Evolutionary conservation across 2,329 filamentous ascomycete genomes (phyloP), one percentile per base, ranked within the genome.

Genomic region (Fonsecaea multimorphosa): DNA sequence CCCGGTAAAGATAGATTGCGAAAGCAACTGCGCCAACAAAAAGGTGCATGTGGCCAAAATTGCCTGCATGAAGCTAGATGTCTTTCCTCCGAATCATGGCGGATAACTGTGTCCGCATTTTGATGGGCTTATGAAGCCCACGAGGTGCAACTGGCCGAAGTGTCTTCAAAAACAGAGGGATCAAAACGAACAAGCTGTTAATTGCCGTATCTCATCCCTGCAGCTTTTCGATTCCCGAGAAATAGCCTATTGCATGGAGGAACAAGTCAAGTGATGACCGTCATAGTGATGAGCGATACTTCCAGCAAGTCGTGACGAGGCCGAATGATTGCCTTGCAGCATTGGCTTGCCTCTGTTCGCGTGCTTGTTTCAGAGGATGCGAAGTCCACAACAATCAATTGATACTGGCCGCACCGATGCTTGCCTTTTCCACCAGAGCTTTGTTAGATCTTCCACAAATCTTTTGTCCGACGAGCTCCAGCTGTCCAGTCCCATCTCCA

Each of bases 361-460:
- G 11, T 19, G 19, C 1, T 27, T 7, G 7, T 38, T 14, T 49
- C 32, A 81, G 64, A 81, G 70, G 56, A 83, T 77, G 14, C 79
- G 77, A 56, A 83, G 76, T 31, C 81, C 81, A 72, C 81, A 83
- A 65, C 81, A 83, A 64, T 78, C 76, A 57, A 83, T 78, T 29
- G 76, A 75, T 19, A 76, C 78, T 40, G 77, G 77, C 62, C 80
- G 76, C 24, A 83, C 78, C 53, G 75, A 70, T 7, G 79, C 80
- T 38, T 76, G 74, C 19, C 80, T 74, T 22, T 76, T 76, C 80
- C 80, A 83, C 78, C 81, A 83, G 1, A 81, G 72, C 14, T 67
- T 68, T n/a, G 81, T 76, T 34, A 83, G 71, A 64, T 82, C 79
- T 65, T 80, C 76, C 12, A 81, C 78, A 64, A 83, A 83, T 22